Conservation (phyloP, 805 yeast species). For the Saccharomycopsis sp. region DNA sequence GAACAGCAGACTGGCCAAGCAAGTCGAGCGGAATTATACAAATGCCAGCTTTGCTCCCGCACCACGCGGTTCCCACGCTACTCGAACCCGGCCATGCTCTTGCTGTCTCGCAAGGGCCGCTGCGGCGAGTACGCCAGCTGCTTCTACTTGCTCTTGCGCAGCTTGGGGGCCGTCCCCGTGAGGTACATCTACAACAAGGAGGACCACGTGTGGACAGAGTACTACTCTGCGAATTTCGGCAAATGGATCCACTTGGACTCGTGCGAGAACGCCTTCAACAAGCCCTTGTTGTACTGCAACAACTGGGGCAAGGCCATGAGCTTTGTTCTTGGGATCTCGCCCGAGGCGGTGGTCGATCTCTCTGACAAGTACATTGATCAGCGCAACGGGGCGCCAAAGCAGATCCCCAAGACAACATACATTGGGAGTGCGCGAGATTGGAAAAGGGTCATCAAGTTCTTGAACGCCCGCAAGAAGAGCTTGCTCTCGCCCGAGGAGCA, state of each 20-base stretch:
- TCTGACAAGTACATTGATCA: slow-evolving; percentile 54
- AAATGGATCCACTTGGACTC: slow-evolving; percentile 87
- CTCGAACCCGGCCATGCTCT: slow-evolving; percentile 52
- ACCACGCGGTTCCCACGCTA: slow-evolving; percentile 65
- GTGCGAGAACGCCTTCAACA: slow-evolving; percentile 80
- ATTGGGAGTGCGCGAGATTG: slow-evolving; percentile 33
- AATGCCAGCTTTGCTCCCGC: slow-evolving; percentile 43
- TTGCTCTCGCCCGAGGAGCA: slow-evolving; percentile 27
- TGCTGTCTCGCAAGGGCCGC: slow-evolving; percentile 61
- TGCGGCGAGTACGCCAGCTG: slow-evolving; percentile 97
- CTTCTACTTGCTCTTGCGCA: slow-evolving; percentile 58
- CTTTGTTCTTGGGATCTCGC: slow-evolving; percentile 63
- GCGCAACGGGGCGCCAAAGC: slow-evolving; percentile 25
- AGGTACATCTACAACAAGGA: slow-evolving; percentile 83
- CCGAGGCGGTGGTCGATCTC: slow-evolving; percentile 58
- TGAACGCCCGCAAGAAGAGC: slow-evolving; percentile 30
- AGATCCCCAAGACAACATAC: slow-evolving; percentile 39
- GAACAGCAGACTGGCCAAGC: slow-evolving; percentile 45
- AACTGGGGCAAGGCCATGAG: slow-evolving; percentile 97
- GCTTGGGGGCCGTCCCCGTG: slow-evolving; percentile 48
- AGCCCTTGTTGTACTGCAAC: slow-evolving; percentile 63
- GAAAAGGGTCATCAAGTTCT: slow-evolving; percentile 29
- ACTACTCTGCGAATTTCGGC: slow-evolving; percentile 48
- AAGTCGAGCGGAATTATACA: slow-evolving; percentile 51
- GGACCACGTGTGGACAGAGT: slow-evolving; percentile 96